Evolutionary conservation across 1,284 basidiomycete genomes (phyloP).

Genomic region (Phenoliferia sp.): DNA sequence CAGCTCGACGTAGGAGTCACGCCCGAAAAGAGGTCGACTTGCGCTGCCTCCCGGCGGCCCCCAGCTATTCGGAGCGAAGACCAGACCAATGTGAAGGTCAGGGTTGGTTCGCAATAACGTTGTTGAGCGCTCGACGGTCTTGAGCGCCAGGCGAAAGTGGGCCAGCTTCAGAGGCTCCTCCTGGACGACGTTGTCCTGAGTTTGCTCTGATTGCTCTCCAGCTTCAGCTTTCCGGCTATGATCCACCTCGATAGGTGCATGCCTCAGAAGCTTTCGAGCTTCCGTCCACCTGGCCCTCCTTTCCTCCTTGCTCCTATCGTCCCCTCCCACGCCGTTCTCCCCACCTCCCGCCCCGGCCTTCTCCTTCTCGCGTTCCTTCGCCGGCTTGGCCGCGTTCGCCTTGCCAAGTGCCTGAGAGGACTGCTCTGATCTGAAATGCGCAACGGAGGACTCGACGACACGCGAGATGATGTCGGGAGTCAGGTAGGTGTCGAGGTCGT

Average conservation of each 20-base stretch:
- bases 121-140: constrained; percentile 8
- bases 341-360: not conserved
- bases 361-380: not conserved
- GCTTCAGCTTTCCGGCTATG: not conserved
- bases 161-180: not conserved
- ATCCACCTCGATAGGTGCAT: not conserved
- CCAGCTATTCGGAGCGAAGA: not conserved
- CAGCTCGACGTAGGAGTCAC: not conserved
- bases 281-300: not conserved
- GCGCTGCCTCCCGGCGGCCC: not conserved
- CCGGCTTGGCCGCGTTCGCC: not conserved
- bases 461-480: not conserved
- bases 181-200: constrained; percentile 6
- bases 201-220: not conserved
- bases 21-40: constrained; percentile 10
- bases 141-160: constrained; percentile 4
- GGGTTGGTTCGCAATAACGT: not conserved
- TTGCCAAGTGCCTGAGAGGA: not conserved
- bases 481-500: constrained; percentile 1
- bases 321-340: not conserved
- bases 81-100: not conserved
- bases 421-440: not conserved
- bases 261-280: too few relatives aligned
- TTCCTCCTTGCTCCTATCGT: not conserved
- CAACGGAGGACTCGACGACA: not conserved